These are phyloP conservation scores for Thraustochytrium sp. DNA, from an alignment of 352 stramenopile genomes.

Conservation along the genomic window DNA sequence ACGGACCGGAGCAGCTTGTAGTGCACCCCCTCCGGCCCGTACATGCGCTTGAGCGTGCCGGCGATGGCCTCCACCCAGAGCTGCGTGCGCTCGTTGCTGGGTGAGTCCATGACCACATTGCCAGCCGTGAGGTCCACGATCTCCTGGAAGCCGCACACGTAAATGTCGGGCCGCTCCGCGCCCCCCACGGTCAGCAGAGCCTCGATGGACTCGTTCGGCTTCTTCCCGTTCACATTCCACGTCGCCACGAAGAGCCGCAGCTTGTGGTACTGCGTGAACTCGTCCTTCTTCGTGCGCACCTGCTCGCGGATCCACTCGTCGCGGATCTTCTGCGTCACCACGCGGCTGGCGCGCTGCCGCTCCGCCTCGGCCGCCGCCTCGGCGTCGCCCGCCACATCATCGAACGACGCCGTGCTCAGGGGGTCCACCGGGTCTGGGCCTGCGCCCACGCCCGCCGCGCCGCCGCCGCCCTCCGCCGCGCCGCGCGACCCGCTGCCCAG, in stretches of 20 bases:
- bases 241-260: constrained; percentile 56
- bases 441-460: neutral
- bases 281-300: neutral
- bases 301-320: constrained; percentile 35
- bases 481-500: neutral
- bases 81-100: constrained; percentile 77
- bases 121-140: constrained; percentile 99
- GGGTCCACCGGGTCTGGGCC: neutral
- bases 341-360: neutral
- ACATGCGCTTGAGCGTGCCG: constrained; percentile 25
- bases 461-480: neutral
- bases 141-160: constrained; percentile 91
- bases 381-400: neutral
- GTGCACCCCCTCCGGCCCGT: neutral
- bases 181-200: constrained; percentile 58
- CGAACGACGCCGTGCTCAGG: neutral
- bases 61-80: constrained; percentile 58
- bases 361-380: neutral
- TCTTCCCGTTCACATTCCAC: constrained; percentile 99
- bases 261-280: constrained; percentile 15
- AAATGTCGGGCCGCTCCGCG: constrained; percentile 63
- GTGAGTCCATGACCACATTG: constrained; percentile 96
- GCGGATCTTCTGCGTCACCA: constrained; percentile 29
- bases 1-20: constrained; percentile 36
- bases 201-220: constrained; percentile 70